Evolutionary conservation across 352 stramenopile genomes (phyloP).

Genomic region (Pythium graminicola): DNA sequence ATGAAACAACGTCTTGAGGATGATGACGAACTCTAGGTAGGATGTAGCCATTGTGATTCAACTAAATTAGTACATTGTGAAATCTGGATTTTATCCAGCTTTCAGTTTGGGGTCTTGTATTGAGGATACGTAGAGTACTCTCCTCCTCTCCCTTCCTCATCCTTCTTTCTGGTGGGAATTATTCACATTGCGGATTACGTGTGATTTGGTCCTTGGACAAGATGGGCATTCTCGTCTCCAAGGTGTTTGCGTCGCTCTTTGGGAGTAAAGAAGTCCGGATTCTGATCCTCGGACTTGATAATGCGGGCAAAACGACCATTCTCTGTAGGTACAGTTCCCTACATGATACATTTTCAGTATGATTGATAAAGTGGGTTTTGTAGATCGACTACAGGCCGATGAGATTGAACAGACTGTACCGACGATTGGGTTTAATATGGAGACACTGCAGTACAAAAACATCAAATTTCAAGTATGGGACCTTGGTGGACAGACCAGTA

Average conservation of each 20-base stretch:
- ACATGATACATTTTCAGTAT: too few relatives aligned
- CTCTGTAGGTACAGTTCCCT: slow-evolving; percentile 91
- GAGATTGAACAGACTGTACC: slow-evolving; percentile 99
- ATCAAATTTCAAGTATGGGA: slow-evolving; percentile 99
- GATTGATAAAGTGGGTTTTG: not conserved
- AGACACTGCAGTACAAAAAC: slow-evolving; percentile 90
- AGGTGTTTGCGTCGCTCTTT: slow-evolving; percentile 97
- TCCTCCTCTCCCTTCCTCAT: not conserved
- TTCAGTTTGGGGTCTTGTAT: slow-evolving; percentile 9
- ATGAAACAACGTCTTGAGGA: slow-evolving; percentile 51
- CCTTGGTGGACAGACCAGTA: slow-evolving; percentile 98
- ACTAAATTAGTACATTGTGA: slow-evolving; percentile 3
- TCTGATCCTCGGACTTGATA: slow-evolving; percentile 99
- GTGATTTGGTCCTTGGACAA: not conserved
- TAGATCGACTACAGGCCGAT: slow-evolving; percentile 79
- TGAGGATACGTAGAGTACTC: not conserved
- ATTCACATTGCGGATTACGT: not conserved
- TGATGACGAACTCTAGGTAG: not conserved
- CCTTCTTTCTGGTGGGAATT: not conserved
- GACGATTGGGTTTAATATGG: slow-evolving; percentile 98
- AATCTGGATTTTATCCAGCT: slow-evolving; percentile 14
- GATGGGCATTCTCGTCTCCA: slow-evolving; percentile 98
- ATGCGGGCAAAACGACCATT: slow-evolving; percentile 99
- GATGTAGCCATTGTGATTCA: not conserved
- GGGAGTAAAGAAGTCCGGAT: slow-evolving; percentile 99